These are phyloP conservation scores for Cladobotryum protrusum DNA, from an alignment of 2,329 filamentous ascomycete species.

Conservation along the genomic window DNA sequence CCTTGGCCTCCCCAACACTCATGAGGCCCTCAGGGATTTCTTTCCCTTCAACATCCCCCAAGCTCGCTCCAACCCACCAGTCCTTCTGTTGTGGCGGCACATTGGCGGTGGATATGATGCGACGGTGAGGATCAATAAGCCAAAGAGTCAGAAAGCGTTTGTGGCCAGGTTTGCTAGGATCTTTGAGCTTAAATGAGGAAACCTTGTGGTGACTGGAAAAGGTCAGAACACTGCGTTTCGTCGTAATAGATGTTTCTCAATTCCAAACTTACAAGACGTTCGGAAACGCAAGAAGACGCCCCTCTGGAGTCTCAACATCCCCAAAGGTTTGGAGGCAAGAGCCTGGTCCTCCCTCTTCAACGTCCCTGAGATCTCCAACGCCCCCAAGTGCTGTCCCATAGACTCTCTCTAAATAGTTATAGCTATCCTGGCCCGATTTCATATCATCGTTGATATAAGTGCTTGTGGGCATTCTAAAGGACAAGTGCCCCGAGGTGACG, in stretches of 20 bases:
- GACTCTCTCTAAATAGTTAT: constrained; percentile 11
- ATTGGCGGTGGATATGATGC: constrained; percentile 28
- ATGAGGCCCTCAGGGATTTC: constrained; percentile 1
- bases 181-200: constrained; percentile 38
- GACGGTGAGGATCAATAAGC: constrained; percentile 44
- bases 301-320: constrained; percentile 16
- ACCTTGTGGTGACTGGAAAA: constrained; percentile 6
- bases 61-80: constrained; percentile 21
- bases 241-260: too few species aligned
- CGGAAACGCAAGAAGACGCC: constrained; percentile 20
- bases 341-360: background rate
- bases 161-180: constrained; percentile 43
- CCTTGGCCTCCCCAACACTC: constrained; percentile 4
- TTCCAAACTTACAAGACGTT: constrained; percentile 17
- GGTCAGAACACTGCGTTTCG: background rate
- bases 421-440: background rate
- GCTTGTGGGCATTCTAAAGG: constrained; percentile 6
- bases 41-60: background rate
- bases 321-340: constrained; percentile 18
- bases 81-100: constrained; percentile 27
- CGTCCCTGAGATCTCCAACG: too few species aligned
- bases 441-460: background rate
- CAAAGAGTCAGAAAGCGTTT: constrained; percentile 47
- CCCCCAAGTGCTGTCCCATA: constrained; percentile 10
- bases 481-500: constrained; percentile 7